A percentile compares a stretch with the other conserved stretches of the same genome.
Evolutionary conservation across 2,329 filamentous ascomycete genomes (phyloP).

Genomic region (Penicillium sp.): DNA sequence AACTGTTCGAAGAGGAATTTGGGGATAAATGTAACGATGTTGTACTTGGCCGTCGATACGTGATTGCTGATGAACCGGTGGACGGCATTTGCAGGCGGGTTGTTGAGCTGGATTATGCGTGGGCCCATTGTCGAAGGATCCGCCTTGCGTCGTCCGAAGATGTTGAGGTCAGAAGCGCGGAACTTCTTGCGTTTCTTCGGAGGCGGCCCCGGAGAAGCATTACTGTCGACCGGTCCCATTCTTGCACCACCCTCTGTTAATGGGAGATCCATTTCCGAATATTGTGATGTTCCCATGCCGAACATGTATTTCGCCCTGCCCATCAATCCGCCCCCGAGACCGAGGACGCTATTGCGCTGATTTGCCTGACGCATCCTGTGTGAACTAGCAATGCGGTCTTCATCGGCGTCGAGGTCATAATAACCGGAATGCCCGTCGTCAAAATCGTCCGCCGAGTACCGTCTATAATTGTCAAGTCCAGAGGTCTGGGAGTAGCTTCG

Average conservation of each 20-base stretch:
- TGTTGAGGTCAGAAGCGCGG: slow-evolving; percentile 75
- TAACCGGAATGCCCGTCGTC: slow-evolving; percentile 76
- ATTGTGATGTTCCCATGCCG: slow-evolving; percentile 72
- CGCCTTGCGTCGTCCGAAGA: slow-evolving; percentile 76
- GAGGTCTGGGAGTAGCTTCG: slow-evolving; percentile 69
- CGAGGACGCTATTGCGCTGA: slow-evolving; percentile 84
- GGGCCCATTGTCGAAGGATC: slow-evolving; percentile 91
- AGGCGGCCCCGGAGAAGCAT: slow-evolving; percentile 41
- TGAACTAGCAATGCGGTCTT: slow-evolving; percentile 53
- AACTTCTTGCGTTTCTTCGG: slow-evolving; percentile 56
- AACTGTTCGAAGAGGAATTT: slow-evolving; percentile 99
- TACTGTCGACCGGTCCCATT: slow-evolving; percentile 45
- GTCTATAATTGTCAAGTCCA: slow-evolving; percentile 79
- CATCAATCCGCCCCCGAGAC: slow-evolving; percentile 79
- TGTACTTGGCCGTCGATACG: slow-evolving; percentile 97
- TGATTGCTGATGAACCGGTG: slow-evolving; percentile 96
- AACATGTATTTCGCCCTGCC: slow-evolving; percentile 86
- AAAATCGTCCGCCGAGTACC: slow-evolving; percentile 83
- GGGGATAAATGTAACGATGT: slow-evolving; percentile 82
- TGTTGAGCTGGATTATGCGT: slow-evolving; percentile 91
- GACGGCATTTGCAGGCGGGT: slow-evolving; percentile 80
- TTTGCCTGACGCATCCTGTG: slow-evolving; percentile 55
- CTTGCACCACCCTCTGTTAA: slow-evolving; percentile 71
- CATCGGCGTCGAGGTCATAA: slow-evolving; percentile 64
- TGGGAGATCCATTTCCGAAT: slow-evolving; percentile 97